These are phyloP conservation scores for Viridothelium virens DNA, from an alignment of 495 filamentous ascomycete genomes.

Conservation along the genomic window DNA sequence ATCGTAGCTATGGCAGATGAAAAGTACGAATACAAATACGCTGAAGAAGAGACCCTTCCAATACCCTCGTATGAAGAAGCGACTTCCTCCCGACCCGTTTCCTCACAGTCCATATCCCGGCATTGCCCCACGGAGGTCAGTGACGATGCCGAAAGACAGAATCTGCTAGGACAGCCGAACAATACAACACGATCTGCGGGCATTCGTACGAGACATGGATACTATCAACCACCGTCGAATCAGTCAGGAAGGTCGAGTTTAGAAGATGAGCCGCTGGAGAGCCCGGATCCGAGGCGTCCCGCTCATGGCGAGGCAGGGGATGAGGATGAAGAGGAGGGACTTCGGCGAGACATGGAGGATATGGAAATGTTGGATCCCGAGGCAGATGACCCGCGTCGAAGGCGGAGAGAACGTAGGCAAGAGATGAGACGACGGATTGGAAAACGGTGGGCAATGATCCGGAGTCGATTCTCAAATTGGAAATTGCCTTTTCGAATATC, in stretches of 20 bases:
- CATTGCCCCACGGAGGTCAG: slow-evolving; percentile 42
- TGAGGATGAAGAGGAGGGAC: slow-evolving; percentile 43
- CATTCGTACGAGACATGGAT: slow-evolving; percentile 39
- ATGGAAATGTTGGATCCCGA: slow-evolving; percentile 79
- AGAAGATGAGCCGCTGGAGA: slow-evolving; percentile 36
- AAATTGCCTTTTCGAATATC: slow-evolving; percentile 14
- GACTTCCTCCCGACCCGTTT: slow-evolving; percentile 51
- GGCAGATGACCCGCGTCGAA: neutral
- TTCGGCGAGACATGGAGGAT: slow-evolving; percentile 77
- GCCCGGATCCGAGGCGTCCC: slow-evolving; percentile 3
- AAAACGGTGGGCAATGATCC: slow-evolving; percentile 48
- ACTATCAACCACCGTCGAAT: slow-evolving; percentile 71
- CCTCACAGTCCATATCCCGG: slow-evolving; percentile 51
- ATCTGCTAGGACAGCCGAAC: slow-evolving; percentile 42
- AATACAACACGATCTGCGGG: slow-evolving; percentile 11
- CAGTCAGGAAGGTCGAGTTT: slow-evolving; percentile 59
- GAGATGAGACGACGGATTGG: slow-evolving; percentile 8
- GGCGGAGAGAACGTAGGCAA: slow-evolving; percentile 9
- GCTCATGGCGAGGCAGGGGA: slow-evolving; percentile 27
- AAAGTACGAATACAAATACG: slow-evolving; percentile 39
- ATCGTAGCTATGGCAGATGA: slow-evolving; percentile 45
- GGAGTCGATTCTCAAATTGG: neutral
- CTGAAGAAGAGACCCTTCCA: slow-evolving; percentile 57
- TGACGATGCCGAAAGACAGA: slow-evolving; percentile 56
- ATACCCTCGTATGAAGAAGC: slow-evolving; percentile 97